Evolutionary conservation across 2,329 filamentous ascomycete species (phyloP).

Genomic region (Endoconidiophora polonica): DNA sequence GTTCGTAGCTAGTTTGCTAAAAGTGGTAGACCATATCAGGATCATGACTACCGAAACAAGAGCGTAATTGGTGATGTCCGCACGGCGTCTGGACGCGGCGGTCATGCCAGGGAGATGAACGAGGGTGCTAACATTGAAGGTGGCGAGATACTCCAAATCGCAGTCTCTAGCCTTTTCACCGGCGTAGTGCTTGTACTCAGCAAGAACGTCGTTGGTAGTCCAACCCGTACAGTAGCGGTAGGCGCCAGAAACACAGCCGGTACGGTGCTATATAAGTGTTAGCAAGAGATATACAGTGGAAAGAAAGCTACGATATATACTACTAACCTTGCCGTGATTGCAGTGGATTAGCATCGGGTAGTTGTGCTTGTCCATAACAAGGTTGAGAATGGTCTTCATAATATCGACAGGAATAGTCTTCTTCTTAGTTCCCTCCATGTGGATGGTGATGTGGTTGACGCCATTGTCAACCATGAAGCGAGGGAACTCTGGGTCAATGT

Average conservation of each 20-base stretch:
- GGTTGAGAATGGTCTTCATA: conserved; percentile 53
- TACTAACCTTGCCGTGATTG: conserved; percentile 65
- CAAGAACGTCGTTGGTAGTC: conserved; percentile 42
- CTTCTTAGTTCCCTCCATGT: conserved; percentile 81
- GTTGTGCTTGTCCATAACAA: conserved; percentile 56
- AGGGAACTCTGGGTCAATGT: conserved; percentile 32
- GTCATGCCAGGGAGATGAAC: neutral
- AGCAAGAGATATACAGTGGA: neutral
- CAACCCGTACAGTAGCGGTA: conserved; percentile 59
- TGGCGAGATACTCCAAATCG: conserved; percentile 40
- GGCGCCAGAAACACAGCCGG: conserved; percentile 72
- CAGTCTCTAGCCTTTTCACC: conserved; percentile 42
- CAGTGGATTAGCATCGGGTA: conserved; percentile 78
- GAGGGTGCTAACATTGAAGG: conserved; percentile 25
- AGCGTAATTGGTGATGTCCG: neutral
- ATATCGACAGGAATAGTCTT: conserved; percentile 46
- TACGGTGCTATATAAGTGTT: conserved; percentile 46
- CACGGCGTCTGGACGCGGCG: conserved; percentile 13
- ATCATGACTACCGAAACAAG: conserved; percentile 7
- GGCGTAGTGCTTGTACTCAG: conserved; percentile 57
- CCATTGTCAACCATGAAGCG: conserved; percentile 47
- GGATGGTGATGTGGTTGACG: conserved; percentile 59
- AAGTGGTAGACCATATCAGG: conserved; percentile 10
- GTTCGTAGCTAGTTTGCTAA: conserved; percentile 1
- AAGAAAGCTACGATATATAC: neutral